These are phyloP conservation scores for Erythrophleum fordii DNA, from an alignment of 306 rosid species.

Conservation along the genomic window DNA sequence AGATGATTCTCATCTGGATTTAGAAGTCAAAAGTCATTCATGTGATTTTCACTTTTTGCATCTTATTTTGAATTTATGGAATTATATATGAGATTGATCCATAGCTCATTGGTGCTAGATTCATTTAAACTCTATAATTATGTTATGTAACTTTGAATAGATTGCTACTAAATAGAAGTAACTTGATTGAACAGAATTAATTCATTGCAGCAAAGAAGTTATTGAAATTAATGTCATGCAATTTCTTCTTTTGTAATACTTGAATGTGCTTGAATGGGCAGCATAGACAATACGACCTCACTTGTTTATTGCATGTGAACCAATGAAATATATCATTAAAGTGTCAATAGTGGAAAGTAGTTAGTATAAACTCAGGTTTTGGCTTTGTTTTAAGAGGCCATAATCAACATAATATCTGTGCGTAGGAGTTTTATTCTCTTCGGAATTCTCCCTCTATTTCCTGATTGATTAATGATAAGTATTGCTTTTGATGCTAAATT, in stretches of 20 bases:
- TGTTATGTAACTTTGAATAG: neutral
- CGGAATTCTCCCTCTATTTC: neutral
- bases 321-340: neutral
- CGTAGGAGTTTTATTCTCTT: slow-evolving; percentile 12
- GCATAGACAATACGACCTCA: neutral
- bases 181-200: neutral
- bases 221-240: slow-evolving; percentile 2
- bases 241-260: neutral
- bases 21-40: neutral
- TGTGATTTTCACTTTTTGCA: neutral
- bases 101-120: neutral
- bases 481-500: slow-evolving; percentile 20
- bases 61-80: slow-evolving; percentile 21
- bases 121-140: neutral
- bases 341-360: slow-evolving; percentile 23
- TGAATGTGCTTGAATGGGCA: neutral
- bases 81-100: neutral
- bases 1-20: slow-evolving; percentile 16
- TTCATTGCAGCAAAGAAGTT: neutral
- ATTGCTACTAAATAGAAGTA: slow-evolving; percentile 22
- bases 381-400: neutral
- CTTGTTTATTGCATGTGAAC: slow-evolving; percentile 24
- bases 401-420: slow-evolving; percentile 6
- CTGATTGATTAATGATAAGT: neutral
- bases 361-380: slow-evolving; percentile 7